These are phyloP conservation scores for Aegilops bicornis DNA, from an alignment of 176 grass and related monocot species.

Conservation along the genomic window DNA sequence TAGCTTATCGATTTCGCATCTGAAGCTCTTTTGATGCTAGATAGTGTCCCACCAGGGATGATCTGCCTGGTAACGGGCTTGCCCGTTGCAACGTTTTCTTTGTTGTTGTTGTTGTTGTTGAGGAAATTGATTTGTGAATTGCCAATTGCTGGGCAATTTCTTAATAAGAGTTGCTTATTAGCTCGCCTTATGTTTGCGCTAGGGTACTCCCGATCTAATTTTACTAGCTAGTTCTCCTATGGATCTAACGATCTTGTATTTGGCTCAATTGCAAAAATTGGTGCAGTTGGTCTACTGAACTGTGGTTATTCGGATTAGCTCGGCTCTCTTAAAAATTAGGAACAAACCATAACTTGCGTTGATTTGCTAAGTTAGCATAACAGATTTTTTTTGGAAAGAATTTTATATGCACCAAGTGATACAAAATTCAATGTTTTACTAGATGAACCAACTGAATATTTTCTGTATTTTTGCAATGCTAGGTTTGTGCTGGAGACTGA, in stretches of 20 bases:
- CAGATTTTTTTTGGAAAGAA: neutral
- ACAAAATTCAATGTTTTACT: neutral
- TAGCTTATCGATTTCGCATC: neutral
- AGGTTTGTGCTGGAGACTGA: conserved; percentile 44
- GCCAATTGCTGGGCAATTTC: neutral
- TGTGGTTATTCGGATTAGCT: neutral
- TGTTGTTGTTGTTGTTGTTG: too few relatives aligned
- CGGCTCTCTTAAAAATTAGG: neutral
- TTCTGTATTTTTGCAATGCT: neutral
- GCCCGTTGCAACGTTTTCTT: neutral
- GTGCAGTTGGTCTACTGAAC: neutral
- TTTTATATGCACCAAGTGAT: neutral
- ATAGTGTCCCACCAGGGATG: neutral
- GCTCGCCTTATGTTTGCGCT: neutral
- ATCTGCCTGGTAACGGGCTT: neutral
- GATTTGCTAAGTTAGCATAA: neutral
- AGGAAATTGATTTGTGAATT: neutral
- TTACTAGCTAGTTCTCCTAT: neutral
- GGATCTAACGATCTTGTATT: neutral
- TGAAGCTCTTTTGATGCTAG: neutral
- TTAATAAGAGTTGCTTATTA: neutral
- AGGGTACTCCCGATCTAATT: neutral
- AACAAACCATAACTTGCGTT: neutral
- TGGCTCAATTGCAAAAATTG: neutral
- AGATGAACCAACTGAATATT: conserved; percentile 8